Base-by-base conservation (phyloP, 116 monocot species). In the Cymodocea nodosa region DNA sequence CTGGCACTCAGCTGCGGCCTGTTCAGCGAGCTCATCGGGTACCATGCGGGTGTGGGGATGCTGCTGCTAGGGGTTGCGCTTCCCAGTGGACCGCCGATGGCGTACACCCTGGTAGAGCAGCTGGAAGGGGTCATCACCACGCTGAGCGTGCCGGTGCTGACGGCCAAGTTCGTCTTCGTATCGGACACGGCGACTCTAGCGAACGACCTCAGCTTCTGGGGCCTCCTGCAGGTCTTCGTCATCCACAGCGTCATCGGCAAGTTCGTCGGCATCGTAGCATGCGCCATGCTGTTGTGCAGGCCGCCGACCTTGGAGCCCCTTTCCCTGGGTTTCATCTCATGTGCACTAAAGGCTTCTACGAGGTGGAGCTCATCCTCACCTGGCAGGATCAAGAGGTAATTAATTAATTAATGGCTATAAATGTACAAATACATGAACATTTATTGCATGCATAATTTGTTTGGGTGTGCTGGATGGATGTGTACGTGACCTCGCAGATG, bases 21-120 rank as follows among this genome's bases (percentile, higher is more conserved):
- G 16, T 6, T 53, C 1, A 15, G 52, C 30, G 35, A 52, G 62
- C 9, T 22, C 35, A 57, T 71, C 53, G 71, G 70, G 2, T 20
- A 60, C 50, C 30, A 52, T 4, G 4, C 50, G 9, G 35, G 23
- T 4, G 11, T 62, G 16, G 62, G 71, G 19, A 35, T 63, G 51
- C 16, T 71, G n/a, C 9, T 71, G 20, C 35, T 71, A 13, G 71
- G 71, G 20, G 35, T 71, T 6, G 20, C 37, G 1, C 63, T 71
- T 4, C 71, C 71, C 13, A 37, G 62, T 3, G 71, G 71, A 4
- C 71, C 71, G 17, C 71, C 71, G 18, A 17, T 71, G 0, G 71
- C 62, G 10, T 39, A 14, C 19, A 71, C 71, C 0, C 71, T 71
- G 1, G 53, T 53, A 10, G 52, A 62, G 35, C 16, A 23, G 15